Percentiles rank a stretch among this genome's conserved stretches.
Evolutionary conservation across 257 asterid genomes (phyloP).

Genomic region (Plectranthus barbatus): DNA sequence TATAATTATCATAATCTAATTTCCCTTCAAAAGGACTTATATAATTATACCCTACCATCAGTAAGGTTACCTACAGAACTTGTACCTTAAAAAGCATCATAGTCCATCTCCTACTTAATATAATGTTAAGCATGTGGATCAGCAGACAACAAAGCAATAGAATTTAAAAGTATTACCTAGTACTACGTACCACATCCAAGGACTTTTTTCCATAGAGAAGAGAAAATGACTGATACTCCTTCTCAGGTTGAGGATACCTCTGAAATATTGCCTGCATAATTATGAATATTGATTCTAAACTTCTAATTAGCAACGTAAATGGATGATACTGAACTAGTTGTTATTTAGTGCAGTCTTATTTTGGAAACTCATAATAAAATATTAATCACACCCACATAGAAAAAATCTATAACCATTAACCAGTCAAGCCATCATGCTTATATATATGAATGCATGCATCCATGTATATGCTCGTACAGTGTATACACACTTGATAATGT

Average conservation of each 20-base stretch:
- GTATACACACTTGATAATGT: not conserved
- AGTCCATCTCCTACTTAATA: not conserved
- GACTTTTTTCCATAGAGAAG: slow-evolving; percentile 52
- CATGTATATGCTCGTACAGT: not conserved
- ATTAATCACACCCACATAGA: not conserved
- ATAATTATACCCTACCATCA: not conserved
- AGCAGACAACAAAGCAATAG: not conserved
- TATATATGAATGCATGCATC: not conserved
- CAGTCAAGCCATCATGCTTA: too few species aligned
- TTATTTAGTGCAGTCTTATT: not conserved
- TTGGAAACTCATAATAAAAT: not conserved
- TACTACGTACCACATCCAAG: slow-evolving; percentile 57
- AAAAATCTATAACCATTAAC: too few species aligned
- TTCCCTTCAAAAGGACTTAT: not conserved
- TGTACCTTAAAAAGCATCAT: not conserved
- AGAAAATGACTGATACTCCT: slow-evolving; percentile 78
- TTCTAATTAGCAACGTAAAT: not conserved
- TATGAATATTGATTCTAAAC: not conserved
- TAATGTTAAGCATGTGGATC: not conserved
- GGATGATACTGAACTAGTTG: not conserved
- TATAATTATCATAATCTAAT: too few species aligned
- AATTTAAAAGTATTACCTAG: slow-evolving; percentile 12
- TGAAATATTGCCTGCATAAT: slow-evolving; percentile 47
- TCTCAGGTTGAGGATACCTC: slow-evolving; percentile 71
- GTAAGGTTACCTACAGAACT: not conserved